phyloP scores from a whole-genome alignment of 2,329 filamentous ascomycete species.

The Stromatinia cepivora region DNA sequence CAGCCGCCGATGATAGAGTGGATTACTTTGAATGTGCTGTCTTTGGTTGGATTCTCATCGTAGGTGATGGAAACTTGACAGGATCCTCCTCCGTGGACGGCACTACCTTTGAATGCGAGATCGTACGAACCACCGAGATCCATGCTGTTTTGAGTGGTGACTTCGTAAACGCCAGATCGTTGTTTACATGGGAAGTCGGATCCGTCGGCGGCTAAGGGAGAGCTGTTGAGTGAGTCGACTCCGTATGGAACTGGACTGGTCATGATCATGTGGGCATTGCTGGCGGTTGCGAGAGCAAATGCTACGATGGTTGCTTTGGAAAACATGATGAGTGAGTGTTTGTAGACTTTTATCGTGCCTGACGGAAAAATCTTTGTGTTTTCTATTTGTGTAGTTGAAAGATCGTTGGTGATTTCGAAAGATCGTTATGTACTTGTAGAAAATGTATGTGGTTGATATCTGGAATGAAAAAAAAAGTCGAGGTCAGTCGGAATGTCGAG shows the following conservation, averaged over 20 bases:
- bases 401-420: background rate
- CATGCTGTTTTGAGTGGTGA: slow-evolving; percentile 52
- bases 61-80: slow-evolving; percentile 88
- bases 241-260: slow-evolving; percentile 64
- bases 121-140: slow-evolving; percentile 60
- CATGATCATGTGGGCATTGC: slow-evolving; percentile 77
- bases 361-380: slow-evolving; percentile 32
- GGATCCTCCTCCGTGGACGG: slow-evolving; percentile 86
- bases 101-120: slow-evolving; percentile 68
- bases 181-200: slow-evolving; percentile 83
- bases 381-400: background rate
- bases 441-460: slow-evolving; percentile 4
- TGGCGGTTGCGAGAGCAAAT: slow-evolving; percentile 58
- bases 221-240: slow-evolving; percentile 54
- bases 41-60: slow-evolving; percentile 65
- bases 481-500: slow-evolving; percentile 1
- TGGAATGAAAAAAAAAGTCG: slow-evolving; percentile 13
- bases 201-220: slow-evolving; percentile 57
- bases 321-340: slow-evolving; percentile 43
- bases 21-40: slow-evolving; percentile 82
- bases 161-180: slow-evolving; percentile 49
- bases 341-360: slow-evolving; percentile 32
- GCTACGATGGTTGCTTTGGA: slow-evolving; percentile 54
- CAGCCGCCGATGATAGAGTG: slow-evolving; percentile 86
- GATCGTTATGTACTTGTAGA: slow-evolving; percentile 4